Conservation (phyloP, 345 rosid genomes). For the Reutealis trisperma region DNA sequence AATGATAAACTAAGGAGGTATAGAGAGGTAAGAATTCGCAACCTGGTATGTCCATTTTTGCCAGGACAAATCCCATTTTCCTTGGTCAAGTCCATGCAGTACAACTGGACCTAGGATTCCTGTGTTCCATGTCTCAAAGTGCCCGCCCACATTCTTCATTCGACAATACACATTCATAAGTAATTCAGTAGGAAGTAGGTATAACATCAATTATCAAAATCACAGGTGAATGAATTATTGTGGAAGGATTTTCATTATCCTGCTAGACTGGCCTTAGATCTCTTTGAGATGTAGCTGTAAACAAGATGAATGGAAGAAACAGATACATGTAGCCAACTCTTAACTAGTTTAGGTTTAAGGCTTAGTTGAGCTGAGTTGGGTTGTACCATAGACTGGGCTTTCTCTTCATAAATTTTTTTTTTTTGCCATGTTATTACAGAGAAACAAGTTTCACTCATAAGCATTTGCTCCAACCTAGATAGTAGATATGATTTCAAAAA, state of each 20-base stretch:
- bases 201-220: neutral
- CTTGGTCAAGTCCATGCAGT: conserved; percentile 82
- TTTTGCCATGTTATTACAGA: neutral
- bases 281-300: no score
- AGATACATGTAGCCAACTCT: no score
- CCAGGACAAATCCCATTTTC: conserved; percentile 89
- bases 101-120: conserved; percentile 98
- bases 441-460: neutral
- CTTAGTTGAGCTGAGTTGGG: no score
- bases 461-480: neutral
- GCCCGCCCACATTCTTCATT: conserved; percentile 90
- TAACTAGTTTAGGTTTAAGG: no score
- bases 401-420: neutral
- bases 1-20: neutral
- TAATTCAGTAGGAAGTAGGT: neutral
- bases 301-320: no score
- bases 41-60: conserved; percentile 99
- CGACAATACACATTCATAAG: conserved; percentile 9
- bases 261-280: no score
- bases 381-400: neutral
- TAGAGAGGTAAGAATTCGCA: conserved; percentile 10
- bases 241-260: neutral
- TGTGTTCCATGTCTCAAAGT: conserved; percentile 89
- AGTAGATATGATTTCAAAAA: no score
- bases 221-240: neutral